phyloP scores from a whole-genome alignment of 352 stramenopile species.

The Blastocystis sp. region DNA sequence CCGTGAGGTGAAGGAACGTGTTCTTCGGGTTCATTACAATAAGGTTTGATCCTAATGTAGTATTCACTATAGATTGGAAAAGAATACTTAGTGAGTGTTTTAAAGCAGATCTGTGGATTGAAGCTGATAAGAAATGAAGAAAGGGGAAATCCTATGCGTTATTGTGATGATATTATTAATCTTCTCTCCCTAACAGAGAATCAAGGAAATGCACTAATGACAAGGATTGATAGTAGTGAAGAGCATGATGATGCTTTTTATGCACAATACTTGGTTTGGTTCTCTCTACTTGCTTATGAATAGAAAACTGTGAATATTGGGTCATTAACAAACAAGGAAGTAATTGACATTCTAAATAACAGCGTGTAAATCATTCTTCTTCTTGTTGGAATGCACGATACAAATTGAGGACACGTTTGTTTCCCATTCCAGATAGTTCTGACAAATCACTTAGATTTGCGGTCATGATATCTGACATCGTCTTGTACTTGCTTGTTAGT shows the following conservation, averaged over 20 bases:
- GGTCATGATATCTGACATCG: constrained; percentile 51
- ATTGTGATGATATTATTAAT: background rate
- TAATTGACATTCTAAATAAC: constrained; percentile 26
- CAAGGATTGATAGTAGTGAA: background rate
- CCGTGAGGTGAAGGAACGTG: background rate
- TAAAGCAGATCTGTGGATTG: background rate
- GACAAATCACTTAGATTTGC: background rate
- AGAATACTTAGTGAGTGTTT: background rate
- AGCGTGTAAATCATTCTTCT: background rate
- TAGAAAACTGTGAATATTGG: constrained; percentile 25
- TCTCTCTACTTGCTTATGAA: background rate
- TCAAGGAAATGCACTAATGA: background rate
- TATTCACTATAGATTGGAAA: background rate
- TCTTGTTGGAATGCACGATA: constrained; percentile 35
- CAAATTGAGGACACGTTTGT: constrained; percentile 1
- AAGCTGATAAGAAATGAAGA: background rate
- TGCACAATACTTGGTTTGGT: constrained; percentile 13
- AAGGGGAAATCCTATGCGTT: background rate
- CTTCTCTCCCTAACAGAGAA: constrained; percentile 3
- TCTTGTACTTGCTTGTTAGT: background rate
- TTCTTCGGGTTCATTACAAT: constrained; percentile 5
- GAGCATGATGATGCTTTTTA: background rate
- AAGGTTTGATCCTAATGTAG: background rate
- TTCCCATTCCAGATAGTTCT: constrained; percentile 42
- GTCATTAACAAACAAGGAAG: constrained; percentile 1